Percentiles rank a stretch among this genome's conserved stretches.
Conservation (phyloP, 257 asterid species). For the Penstemon davidsonii region DNA sequence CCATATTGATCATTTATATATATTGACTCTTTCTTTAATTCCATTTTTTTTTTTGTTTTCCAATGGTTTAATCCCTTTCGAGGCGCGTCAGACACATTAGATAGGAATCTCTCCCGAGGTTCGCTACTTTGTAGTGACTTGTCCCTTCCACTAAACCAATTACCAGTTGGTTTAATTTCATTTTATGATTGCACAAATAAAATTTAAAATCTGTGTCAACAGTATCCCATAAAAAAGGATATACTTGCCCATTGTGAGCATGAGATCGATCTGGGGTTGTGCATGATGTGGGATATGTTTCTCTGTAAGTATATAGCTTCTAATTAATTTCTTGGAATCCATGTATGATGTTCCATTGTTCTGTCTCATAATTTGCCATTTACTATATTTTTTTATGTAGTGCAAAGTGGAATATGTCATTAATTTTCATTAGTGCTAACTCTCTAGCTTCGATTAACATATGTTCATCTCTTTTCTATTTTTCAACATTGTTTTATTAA, state of each 20-base stretch:
- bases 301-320: conserved; percentile 14
- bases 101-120: too few relatives aligned
- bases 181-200: not conserved
- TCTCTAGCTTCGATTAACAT: conserved; percentile 6
- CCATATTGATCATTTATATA: too few relatives aligned
- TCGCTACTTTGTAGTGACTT: too few relatives aligned
- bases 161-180: too few relatives aligned
- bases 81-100: too few relatives aligned
- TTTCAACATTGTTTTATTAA: conserved; percentile 36
- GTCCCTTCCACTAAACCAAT: not conserved
- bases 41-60: too few relatives aligned
- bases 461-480: not conserved
- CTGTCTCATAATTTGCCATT: conserved; percentile 18
- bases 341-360: too few relatives aligned
- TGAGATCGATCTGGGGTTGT: conserved; percentile 51
- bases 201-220: conserved; percentile 16
- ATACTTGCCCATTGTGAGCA: conserved; percentile 39
- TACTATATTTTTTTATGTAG: conserved; percentile 14
- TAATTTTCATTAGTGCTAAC: conserved; percentile 32
- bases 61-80: not conserved
- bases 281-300: conserved; percentile 37
- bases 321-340: conserved; percentile 1
- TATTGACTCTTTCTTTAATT: too few relatives aligned
- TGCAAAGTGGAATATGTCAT: conserved; percentile 32
- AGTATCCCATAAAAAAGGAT: conserved; percentile 35